Base-by-base conservation (phyloP, 257 asterid species). In the Solanum bukasovii region DNA sequence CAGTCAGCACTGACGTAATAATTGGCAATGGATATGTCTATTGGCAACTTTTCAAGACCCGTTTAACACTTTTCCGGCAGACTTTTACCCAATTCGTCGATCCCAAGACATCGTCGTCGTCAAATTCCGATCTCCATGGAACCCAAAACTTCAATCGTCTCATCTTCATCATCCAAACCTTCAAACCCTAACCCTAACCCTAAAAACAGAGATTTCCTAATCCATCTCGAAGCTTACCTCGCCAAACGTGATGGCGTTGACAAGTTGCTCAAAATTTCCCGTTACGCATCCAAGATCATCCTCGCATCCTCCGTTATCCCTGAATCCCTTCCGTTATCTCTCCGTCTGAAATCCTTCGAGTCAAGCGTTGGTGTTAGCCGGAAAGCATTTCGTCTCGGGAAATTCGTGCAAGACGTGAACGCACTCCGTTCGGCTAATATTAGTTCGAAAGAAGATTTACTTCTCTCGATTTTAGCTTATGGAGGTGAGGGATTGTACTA, bases 161-260 rank as follows among this genome's bases (percentile, higher is more conserved):
- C 89, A 31, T 73, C 90, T 29, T 78, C 83, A 71, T 33, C 40
- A 71, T 70, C 84, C 20, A 61, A 83, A 37, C 85, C 90, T 84
- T 84, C 71, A 8, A 78, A 33, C 40, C 87, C 93, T 75, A 44
- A 67, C 44, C 46, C 92, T 74, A 42, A 67, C 38, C 49, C 93
- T 34, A 83, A 86, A 42, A 86, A 67, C 84, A 84, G 79, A 29
- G 98, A 95, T 83, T 93, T 96, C 90, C 61, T 96, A 9, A 92
- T 93, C 87, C 98, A 92, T 89, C 93, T 96, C 70, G 99, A 96
- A 90, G 89, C 92, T 92, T 96, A 94, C 91, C 88, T 96, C 49
- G 89, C 98, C 89, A 95, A 94, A 89, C 95, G 99, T 14, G 98
- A 96, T 87, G 99, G 99, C 89, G 96, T 95, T 20, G 98, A 97